These are phyloP conservation scores for Dactylis glomerata DNA, from an alignment of 176 grass and related monocot genomes.

Conservation along the genomic window DNA sequence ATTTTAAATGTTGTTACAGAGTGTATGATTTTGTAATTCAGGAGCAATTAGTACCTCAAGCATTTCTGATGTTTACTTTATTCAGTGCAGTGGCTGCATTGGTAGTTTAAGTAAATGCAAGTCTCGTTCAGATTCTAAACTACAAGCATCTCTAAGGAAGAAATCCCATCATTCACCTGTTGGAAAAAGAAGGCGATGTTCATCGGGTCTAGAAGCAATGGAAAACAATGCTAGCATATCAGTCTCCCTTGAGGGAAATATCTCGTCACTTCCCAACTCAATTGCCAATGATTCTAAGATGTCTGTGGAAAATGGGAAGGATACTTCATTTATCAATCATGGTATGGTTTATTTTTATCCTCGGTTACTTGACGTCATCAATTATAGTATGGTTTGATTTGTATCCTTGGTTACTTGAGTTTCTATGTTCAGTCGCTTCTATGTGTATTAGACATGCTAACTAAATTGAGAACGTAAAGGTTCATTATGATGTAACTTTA, in stretches of 20 bases:
- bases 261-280: slow-evolving; percentile 42
- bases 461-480: background rate
- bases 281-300: slow-evolving; percentile 43
- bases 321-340: slow-evolving; percentile 67
- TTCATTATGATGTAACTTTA: background rate
- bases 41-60: slow-evolving; percentile 23
- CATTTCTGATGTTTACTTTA: slow-evolving; percentile 48
- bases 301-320: slow-evolving; percentile 35
- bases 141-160: slow-evolving; percentile 29
- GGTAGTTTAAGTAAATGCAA: slow-evolving; percentile 55
- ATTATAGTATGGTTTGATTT: slow-evolving; percentile 56
- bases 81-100: slow-evolving; percentile 72
- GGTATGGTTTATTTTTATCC: slow-evolving; percentile 39
- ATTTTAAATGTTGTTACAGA: background rate
- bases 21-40: background rate
- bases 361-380: slow-evolving; percentile 36
- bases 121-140: slow-evolving; percentile 33
- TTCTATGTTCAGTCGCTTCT: slow-evolving; percentile 6
- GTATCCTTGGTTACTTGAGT: background rate
- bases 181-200: slow-evolving; percentile 43
- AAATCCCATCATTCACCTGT: slow-evolving; percentile 18
- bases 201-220: slow-evolving; percentile 42
- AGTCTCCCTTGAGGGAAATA: slow-evolving; percentile 58
- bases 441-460: background rate
- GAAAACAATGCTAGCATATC: slow-evolving; percentile 62